These are phyloP conservation scores for Rhizomucor pusillus DNA, from an alignment of 371 early-diverging fungal genomes.

Conservation along the genomic window DNA sequence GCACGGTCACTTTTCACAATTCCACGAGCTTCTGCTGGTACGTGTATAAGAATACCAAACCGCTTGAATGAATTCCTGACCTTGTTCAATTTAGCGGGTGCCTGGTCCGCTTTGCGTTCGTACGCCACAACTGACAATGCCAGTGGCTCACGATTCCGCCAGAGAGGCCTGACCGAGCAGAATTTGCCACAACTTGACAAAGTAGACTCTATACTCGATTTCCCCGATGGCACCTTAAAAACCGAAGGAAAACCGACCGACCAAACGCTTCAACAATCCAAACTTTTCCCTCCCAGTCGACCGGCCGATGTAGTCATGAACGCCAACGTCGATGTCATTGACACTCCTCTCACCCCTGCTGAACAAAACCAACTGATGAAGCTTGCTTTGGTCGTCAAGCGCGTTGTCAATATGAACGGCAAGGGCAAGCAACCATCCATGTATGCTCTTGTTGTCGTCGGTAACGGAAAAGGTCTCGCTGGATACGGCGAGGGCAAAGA, in stretches of 20 bases:
- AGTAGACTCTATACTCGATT: slow-evolving; percentile 45
- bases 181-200: slow-evolving; percentile 39
- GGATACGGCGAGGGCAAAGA: slow-evolving; percentile 95
- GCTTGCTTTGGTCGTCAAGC: slow-evolving; percentile 73
- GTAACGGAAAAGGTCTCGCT: slow-evolving; percentile 91
- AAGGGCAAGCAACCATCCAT: slow-evolving; percentile 84
- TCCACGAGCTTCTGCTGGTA: too few species aligned
- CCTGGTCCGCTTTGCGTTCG: slow-evolving; percentile 23
- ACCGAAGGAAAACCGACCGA: too few species aligned
- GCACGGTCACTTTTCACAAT: too few species aligned
- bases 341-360: slow-evolving; percentile 26
- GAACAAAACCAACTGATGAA: slow-evolving; percentile 59
- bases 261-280: slow-evolving; percentile 33
- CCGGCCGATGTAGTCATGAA: slow-evolving; percentile 41
- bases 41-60: too few species aligned
- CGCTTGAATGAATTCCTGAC: too few species aligned
- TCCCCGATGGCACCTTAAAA: slow-evolving; percentile 19
- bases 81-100: slow-evolving; percentile 2
- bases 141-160: slow-evolving; percentile 21
- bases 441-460: slow-evolving; percentile 94
- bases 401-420: slow-evolving; percentile 82
- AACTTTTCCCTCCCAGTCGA: slow-evolving; percentile 34
- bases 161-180: slow-evolving; percentile 21
- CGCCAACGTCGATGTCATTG: slow-evolving; percentile 38
- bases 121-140: slow-evolving; percentile 29